phyloP scores from a whole-genome alignment of 495 filamentous ascomycete genomes.

The Xylaria longipes region DNA sequence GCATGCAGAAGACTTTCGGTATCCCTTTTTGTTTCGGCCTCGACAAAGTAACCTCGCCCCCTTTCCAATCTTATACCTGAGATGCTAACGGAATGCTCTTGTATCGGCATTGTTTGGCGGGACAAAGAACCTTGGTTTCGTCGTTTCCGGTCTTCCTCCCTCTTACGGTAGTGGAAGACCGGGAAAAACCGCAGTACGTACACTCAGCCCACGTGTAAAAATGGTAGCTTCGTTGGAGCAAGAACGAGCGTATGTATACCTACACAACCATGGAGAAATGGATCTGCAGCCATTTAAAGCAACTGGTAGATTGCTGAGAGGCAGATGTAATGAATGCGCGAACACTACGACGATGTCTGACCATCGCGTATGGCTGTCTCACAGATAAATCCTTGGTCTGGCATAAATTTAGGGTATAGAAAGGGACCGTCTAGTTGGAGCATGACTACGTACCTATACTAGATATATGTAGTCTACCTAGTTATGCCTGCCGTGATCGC shows the following conservation, averaged over 20 bases:
- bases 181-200: not conserved
- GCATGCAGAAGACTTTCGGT: not conserved
- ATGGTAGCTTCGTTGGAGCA: no score
- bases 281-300: no score
- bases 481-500: not conserved
- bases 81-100: not conserved
- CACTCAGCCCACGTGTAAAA: not conserved
- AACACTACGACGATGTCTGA: not conserved
- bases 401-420: no score
- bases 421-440: not conserved
- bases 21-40: not conserved
- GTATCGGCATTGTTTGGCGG: not conserved
- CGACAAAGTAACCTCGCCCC: not conserved
- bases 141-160: not conserved
- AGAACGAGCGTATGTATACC: no score
- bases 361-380: not conserved
- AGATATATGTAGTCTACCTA: not conserved
- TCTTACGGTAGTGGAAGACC: not conserved
- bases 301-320: not conserved
- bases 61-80: not conserved
- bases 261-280: not conserved
- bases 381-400: not conserved
- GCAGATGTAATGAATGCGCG: not conserved
- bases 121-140: not conserved
- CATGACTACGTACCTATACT: not conserved